These are phyloP conservation scores for Apiospora saccharicola DNA, from an alignment of 2,329 filamentous ascomycete genomes.

Conservation along the genomic window DNA sequence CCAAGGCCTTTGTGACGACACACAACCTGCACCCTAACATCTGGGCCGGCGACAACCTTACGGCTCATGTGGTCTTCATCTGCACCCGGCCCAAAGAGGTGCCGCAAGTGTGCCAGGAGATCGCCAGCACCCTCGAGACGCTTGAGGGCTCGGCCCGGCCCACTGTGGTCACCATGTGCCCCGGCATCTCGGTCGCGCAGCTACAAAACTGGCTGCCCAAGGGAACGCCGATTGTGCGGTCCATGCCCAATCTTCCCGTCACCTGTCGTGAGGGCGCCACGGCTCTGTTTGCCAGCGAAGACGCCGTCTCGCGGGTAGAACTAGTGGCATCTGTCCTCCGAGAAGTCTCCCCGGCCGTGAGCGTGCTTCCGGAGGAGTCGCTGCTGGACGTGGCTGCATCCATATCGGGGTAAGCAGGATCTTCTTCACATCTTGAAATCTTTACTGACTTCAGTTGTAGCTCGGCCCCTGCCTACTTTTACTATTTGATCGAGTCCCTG, in stretches of 20 bases:
- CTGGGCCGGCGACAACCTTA: not conserved
- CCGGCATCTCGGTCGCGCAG: constrained; percentile 3
- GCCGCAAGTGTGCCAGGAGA: not conserved
- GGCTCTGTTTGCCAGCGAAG: not conserved
- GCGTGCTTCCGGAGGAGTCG: not conserved
- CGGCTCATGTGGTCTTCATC: not conserved
- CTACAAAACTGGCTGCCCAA: not conserved
- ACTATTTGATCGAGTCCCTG: not conserved
- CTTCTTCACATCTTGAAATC: too few relatives aligned
- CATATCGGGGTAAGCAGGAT: constrained; percentile 18
- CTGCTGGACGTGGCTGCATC: constrained; percentile 4
- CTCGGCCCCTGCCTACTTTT: constrained; percentile 3
- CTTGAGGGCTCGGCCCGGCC: not conserved
- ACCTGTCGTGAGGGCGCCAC: not conserved
- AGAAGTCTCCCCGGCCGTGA: not conserved
- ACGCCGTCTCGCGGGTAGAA: not conserved
- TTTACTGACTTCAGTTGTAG: not conserved
- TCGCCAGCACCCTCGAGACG: not conserved
- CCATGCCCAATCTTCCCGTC: constrained; percentile 13
- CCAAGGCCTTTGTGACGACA: constrained; percentile 1
- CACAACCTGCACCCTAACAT: not conserved
- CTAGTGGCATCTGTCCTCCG: not conserved
- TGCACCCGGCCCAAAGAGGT: not conserved
- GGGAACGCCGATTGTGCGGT: not conserved
- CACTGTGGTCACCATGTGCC: constrained; percentile 5